A percentile compares a stretch with the other conserved stretches of the same genome.
phyloP scores from a whole-genome alignment of 148 eudicot species.

The Amaranthus cruentus region DNA sequence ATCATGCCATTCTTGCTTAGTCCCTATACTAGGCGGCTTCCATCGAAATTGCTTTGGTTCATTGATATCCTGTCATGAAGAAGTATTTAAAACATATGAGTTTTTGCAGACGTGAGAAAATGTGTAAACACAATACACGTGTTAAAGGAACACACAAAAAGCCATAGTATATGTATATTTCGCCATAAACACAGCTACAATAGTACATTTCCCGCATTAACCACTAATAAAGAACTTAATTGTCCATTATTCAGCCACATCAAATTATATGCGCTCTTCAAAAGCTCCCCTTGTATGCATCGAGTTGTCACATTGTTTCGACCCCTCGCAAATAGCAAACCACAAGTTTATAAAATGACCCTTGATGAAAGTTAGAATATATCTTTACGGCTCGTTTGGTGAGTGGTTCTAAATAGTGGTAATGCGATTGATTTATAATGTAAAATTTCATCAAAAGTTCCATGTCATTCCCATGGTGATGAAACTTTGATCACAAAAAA shows the following conservation, averaged over 20 bases:
- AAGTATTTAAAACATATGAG: neutral
- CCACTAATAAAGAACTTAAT: neutral
- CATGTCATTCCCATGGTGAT: no score
- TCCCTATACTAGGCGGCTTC: conserved; percentile 54
- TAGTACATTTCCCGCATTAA: neutral
- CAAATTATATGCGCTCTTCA: no score
- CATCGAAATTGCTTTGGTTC: conserved; percentile 42
- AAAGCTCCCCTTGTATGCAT: no score
- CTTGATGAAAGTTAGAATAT: no score
- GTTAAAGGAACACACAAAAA: neutral
- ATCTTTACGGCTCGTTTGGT: no score
- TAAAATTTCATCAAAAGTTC: no score
- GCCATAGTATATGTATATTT: neutral
- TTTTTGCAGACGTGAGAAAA: neutral
- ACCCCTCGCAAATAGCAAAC: no score
- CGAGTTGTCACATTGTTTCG: no score
- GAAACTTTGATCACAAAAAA: no score
- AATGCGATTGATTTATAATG: no score
- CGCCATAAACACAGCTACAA: neutral
- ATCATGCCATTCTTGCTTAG: conserved; percentile 81
- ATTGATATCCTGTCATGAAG: conserved; percentile 29
- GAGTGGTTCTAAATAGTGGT: no score
- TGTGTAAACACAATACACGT: neutral
- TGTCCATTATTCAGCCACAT: neutral
- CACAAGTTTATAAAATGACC: no score